These are phyloP conservation scores for Coniella lustricola DNA, from an alignment of 2,329 filamentous ascomycete species.

Conservation along the genomic window DNA sequence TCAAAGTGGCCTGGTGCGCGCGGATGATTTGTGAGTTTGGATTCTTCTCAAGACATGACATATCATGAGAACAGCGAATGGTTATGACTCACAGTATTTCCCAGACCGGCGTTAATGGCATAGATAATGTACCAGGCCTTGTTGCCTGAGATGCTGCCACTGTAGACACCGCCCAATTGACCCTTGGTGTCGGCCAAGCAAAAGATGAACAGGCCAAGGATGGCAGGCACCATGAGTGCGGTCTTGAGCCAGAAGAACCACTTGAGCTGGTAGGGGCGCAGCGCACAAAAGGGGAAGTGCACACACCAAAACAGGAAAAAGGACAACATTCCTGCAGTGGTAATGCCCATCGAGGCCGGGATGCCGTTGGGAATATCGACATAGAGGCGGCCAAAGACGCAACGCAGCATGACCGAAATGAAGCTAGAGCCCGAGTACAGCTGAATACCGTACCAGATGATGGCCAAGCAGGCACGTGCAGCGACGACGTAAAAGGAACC, in stretches of 20 bases:
- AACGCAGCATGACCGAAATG: conserved; percentile 19
- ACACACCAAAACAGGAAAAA: conserved; percentile 33
- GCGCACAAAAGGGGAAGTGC: conserved; percentile 33
- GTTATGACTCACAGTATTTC: conserved; percentile 12
- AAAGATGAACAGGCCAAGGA: conserved; percentile 27
- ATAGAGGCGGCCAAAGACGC: conserved; percentile 27
- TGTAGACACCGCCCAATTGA: conserved; percentile 23
- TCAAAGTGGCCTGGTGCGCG: conserved; percentile 29
- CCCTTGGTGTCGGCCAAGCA: conserved; percentile 32
- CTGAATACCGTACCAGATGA: conserved; percentile 32
- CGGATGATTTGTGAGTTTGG: neutral
- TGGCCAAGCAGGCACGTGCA: conserved; percentile 31
- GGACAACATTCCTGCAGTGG: conserved; percentile 29
- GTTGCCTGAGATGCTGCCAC: conserved; percentile 3
- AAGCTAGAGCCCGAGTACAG: conserved; percentile 17
- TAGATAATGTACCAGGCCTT: conserved; percentile 21
- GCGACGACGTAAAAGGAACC: conserved; percentile 36
- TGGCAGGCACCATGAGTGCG: conserved; percentile 30
- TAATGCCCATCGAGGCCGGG: conserved; percentile 30
- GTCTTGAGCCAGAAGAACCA: conserved; percentile 39
- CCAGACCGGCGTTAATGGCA: conserved; percentile 32
- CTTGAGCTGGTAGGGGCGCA: conserved; percentile 37
- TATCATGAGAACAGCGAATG: neutral
- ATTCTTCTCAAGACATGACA: too few relatives aligned
- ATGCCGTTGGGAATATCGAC: conserved; percentile 32